Evolutionary conservation across 768 basidiomycete genomes (phyloP).

Genomic region (Rubroboletus pulcherrimus): DNA sequence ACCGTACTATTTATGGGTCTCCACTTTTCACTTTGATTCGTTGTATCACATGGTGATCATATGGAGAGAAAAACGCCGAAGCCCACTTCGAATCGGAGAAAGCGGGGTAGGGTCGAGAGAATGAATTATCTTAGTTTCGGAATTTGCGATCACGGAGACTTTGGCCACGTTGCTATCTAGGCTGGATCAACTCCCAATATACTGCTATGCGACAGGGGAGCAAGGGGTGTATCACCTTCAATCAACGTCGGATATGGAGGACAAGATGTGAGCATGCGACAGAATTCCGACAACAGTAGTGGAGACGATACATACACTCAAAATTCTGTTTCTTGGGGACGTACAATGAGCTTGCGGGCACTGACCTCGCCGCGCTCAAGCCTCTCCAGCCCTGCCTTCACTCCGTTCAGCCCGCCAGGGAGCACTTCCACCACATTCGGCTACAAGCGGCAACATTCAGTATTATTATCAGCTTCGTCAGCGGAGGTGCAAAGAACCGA

Average conservation of each 20-base stretch:
- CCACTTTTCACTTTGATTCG: background rate
- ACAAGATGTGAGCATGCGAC: background rate
- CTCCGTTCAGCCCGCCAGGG: background rate
- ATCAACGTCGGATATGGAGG: background rate
- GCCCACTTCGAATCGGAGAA: background rate
- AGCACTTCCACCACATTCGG: slow-evolving; percentile 5
- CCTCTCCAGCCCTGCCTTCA: background rate
- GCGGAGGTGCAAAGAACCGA: background rate
- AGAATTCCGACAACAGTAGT: background rate
- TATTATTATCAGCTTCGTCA: background rate
- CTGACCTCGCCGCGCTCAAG: background rate
- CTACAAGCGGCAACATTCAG: background rate
- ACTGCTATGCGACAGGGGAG: too few species aligned
- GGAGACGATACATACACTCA: background rate
- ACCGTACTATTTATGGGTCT: background rate
- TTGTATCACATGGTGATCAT: background rate
- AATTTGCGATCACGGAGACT: too few species aligned
- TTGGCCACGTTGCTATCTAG: too few species aligned
- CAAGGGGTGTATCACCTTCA: too few species aligned
- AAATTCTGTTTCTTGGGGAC: background rate
- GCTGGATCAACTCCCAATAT: too few species aligned
- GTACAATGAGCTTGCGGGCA: slow-evolving; percentile 1
- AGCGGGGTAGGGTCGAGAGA: too few species aligned
- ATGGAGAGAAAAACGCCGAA: background rate
- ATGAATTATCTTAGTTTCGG: too few species aligned